Evolutionary conservation across 768 basidiomycete species (phyloP), one percentile per base, ranked within the genome.

Genomic region (Amanita brunnescens): DNA sequence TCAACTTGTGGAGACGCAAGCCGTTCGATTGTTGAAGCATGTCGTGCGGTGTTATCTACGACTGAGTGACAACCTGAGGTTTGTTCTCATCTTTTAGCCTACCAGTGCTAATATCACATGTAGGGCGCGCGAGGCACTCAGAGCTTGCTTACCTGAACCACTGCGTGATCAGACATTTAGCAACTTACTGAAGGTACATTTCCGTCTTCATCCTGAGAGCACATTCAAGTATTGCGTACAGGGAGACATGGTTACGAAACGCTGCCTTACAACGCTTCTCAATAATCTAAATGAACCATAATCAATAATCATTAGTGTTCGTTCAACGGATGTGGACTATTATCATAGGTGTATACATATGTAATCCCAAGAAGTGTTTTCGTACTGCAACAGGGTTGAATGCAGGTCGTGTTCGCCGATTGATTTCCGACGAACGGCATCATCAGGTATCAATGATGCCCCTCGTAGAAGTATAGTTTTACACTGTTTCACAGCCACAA

Each of bases 241-340:
- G 89, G 93, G 93, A 44, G 96, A 99, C 62, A 91, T 95, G 85
- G 96, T 98, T 57, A 99, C 96, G 23, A 95, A 94, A 72, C 79
- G 91, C 61, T 94, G 91, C 67, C 75, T 95, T 53, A 88, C 89
- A 42, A 93, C 91, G 29, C 76, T 95, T 29, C 76, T 94, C 54
- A 87, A 91, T 67, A 93, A 95, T 66, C 73, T 95, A 57, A 85
- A 83, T 56, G 87, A 89, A 64, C 75, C 79, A 54, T 84, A 69
- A 68, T 60, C 18, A 40, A 10, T 0, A n/a, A n/a, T n/a, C n/a
- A n/a, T n/a, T n/a, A n/a, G n/a, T n/a, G n/a, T n/a, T n/a, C n/a
- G n/a, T n/a, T n/a, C n/a, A n/a, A n/a, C 4, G 29, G 7, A 35
- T 42, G 34, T 33, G 51, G 47, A 49, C 39, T 45, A 47, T 40